Percentiles rank a stretch among this genome's conserved stretches.
Conservation (phyloP, 2,329 filamentous ascomycete genomes). For the Phoma sp. region DNA sequence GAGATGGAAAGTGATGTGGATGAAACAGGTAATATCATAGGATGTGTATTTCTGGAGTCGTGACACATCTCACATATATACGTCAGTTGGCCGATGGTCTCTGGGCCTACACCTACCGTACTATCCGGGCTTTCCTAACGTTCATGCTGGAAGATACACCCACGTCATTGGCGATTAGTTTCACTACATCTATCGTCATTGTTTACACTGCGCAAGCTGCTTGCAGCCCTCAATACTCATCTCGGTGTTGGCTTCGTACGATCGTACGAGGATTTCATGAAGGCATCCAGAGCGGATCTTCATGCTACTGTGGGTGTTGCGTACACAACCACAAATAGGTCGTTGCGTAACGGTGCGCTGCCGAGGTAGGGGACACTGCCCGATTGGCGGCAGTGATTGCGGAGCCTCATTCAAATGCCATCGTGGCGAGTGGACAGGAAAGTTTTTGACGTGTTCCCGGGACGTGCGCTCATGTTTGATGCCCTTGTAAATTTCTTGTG, state of each 20-base stretch:
- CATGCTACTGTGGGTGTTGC: neutral
- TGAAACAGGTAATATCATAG: neutral
- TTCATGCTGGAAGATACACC: neutral
- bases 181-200: neutral
- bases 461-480: conserved; percentile 3
- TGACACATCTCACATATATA: conserved; percentile 9
- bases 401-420: conserved; percentile 7
- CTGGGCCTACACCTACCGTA: conserved; percentile 6
- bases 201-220: neutral
- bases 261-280: conserved; percentile 7
- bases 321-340: neutral
- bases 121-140: conserved; percentile 6
- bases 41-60: neutral
- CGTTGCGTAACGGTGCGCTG: neutral
- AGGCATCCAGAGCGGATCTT: neutral
- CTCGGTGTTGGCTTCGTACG: conserved; percentile 11
- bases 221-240: neutral
- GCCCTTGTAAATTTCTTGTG: neutral
- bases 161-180: conserved; percentile 3
- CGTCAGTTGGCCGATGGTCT: neutral
- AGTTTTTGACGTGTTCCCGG: conserved; percentile 3
- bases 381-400: conserved; percentile 7
- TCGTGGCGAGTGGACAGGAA: conserved; percentile 6
- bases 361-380: conserved; percentile 1
- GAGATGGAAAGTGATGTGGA: neutral